Conservation (phyloP, 1,139 yeast species). For the Suhomyces chickasaworum region DNA sequence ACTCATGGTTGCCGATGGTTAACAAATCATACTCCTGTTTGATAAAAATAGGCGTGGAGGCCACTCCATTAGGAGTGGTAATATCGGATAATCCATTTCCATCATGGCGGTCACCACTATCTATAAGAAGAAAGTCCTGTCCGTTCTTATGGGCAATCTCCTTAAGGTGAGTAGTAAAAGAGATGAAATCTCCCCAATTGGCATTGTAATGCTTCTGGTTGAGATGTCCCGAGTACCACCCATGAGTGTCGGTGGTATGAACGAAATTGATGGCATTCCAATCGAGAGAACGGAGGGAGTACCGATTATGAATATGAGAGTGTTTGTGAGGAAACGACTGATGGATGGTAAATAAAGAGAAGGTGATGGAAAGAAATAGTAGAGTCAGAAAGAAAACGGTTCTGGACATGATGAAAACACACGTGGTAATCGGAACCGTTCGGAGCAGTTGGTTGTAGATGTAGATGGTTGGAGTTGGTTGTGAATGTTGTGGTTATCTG, state of each 20-base stretch:
- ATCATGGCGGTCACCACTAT: slow-evolving; percentile 93
- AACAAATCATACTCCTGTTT: slow-evolving; percentile 73
- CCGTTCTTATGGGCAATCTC: slow-evolving; percentile 44
- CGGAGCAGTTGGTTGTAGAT: background rate
- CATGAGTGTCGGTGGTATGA: slow-evolving; percentile 96
- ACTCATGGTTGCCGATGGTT: slow-evolving; percentile 91
- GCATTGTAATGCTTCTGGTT: slow-evolving; percentile 76
- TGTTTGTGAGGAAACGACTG: background rate
- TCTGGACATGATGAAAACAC: background rate
- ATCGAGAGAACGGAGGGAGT: slow-evolving; percentile 1
- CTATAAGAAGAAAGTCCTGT: slow-evolving; percentile 72
- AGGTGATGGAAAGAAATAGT: background rate
- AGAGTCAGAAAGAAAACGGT: slow-evolving; percentile 1
- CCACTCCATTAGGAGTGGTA: slow-evolving; percentile 67
- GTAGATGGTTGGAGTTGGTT: no score
- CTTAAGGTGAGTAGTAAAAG: slow-evolving; percentile 60
- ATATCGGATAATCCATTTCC: slow-evolving; percentile 90
- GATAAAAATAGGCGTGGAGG: slow-evolving; percentile 64
- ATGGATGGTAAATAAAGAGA: slow-evolving; percentile 5
- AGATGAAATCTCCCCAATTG: slow-evolving; percentile 91
- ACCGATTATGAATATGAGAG: background rate
- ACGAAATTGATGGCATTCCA: slow-evolving; percentile 79
- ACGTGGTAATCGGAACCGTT: background rate
- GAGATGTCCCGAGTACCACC: slow-evolving; percentile 89
- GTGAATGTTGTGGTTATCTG: background rate